phyloP scores from a whole-genome alignment of 2,329 filamentous ascomycete genomes.

The Leptographium radiaticola region DNA sequence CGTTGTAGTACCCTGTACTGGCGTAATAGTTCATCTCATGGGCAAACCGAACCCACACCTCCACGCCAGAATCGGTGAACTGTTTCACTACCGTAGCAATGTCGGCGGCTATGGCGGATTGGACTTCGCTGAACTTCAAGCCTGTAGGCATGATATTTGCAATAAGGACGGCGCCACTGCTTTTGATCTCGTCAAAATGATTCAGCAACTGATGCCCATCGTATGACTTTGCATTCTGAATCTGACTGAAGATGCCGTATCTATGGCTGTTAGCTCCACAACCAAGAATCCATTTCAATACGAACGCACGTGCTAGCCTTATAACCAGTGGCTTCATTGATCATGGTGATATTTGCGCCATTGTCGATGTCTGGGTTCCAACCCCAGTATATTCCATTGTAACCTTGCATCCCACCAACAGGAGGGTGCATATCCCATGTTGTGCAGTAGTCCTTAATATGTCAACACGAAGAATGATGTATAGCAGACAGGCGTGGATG shows the following conservation, averaged over 20 bases:
- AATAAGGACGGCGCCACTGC: background rate
- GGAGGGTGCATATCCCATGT: background rate
- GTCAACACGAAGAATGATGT: background rate
- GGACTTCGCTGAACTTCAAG: background rate
- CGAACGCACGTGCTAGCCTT: background rate
- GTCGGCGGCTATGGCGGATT: background rate
- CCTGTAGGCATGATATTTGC: constrained; percentile 1
- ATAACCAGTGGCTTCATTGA: background rate
- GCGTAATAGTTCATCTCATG: constrained; percentile 1
- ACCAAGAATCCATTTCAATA: too few species aligned
- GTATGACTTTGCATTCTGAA: background rate
- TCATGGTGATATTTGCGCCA: background rate
- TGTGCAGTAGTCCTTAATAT: background rate
- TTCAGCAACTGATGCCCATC: background rate
- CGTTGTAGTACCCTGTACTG: background rate
- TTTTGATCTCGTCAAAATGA: background rate
- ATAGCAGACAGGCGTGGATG: background rate
- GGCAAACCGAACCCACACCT: background rate
- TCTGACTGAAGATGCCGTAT: background rate
- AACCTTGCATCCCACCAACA: background rate
- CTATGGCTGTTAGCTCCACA: too few species aligned
- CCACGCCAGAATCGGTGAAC: background rate
- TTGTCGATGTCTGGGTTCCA: background rate
- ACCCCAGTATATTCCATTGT: constrained; percentile 1
- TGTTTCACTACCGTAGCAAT: background rate